Base-by-base conservation (phyloP, 768 basidiomycete genomes). In the Suillus bovinus region DNA sequence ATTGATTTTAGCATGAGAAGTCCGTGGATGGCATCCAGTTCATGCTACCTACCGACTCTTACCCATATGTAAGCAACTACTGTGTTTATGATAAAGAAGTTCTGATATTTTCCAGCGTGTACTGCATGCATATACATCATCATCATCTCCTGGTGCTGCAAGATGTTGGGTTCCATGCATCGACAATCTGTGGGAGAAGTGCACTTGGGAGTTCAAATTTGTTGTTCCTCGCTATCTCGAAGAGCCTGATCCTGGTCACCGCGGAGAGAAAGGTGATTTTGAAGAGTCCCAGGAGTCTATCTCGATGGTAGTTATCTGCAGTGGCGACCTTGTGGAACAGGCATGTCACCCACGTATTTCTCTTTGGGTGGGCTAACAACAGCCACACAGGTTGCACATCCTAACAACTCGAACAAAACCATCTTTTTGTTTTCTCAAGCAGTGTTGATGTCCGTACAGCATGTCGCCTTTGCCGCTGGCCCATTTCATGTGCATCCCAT, bases 151-250 rank as follows among this genome's bases (percentile, higher is more conserved):
- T 6, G 93, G 96, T 71, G 84, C 93, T 20, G 95, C 96, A n/a
- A 82, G 97, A 70, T 95, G 93, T 69, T 99, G 97, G 97, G 89
- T 98, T n/a, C 97, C 97, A 16, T 99, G 97, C 69, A 76, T 97
- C 22, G 97, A 99, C 74, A 92, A 86, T 68, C 76, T 94, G 24
- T 96, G 94, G 93, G 96, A 97, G 75, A 89, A 93, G 69, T 97
- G 93, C 68, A 96, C 96, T 8, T 99, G 97, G 97, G 97, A 99
- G 70, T 90, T 99, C 61, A 93, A 98, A 74, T 93, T 97, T 73
- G 86, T 97, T 58, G 96, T 97, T 38, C 95, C 96, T 56, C 82
- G 89, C 66, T 89, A 86, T 70, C 78, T 93, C 14, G 89, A 93
- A 71, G 90, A 90, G 64, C 64, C 66, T 10, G 75, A 75, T 49